Evolutionary conservation across 1,284 basidiomycete species (phyloP), one percentile per base, ranked within the genome.

Genomic region (Ganoderma meredithae): DNA sequence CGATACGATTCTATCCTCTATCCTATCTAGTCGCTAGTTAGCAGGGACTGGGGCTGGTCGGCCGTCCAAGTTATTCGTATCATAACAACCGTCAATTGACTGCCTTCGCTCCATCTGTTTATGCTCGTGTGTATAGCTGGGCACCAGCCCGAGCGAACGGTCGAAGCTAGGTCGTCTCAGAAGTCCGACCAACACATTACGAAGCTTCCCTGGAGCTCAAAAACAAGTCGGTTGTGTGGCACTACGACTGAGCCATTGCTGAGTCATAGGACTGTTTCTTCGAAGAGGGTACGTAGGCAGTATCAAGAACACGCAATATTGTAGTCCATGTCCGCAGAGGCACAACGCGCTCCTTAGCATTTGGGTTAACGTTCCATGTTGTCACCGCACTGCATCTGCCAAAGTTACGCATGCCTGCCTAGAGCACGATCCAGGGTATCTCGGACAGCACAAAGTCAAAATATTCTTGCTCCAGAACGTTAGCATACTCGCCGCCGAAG

Each of bases 381-480:
- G 47, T 56, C 41, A 52, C 65, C 65, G 47, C 60, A 25, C 52
- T 33, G n/a, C 58, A n/a, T 19, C 60, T 27, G 36, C 17, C 36
- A 19, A n/a, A 33, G 33, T 5, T 13, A 22, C 33, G 33, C 36
- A 10, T 33, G 55, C 22, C 15, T 31, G 47, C 17, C 58, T 60
- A 76, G 61, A 77, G 69, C 19, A 77, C 72, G 62, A 95, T 91
- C 92, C 92, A 94, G 60, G 93, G 93, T 67, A 95, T 86, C 76
- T 94, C 95, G 77, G 91, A 96, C 76, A 97, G 79, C 53, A 97
- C 95, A 76, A 97, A 98, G 81, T 97, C 95, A 78, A 93, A 95
- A 80, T 94, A 94, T 80, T 98, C 96, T 79, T 96, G 93, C 76
- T 98, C 96, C 86, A 98, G 88, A 52, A 98, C 82, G 31, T 89